Base-by-base conservation (phyloP, 129 eudicot species). In the Kitagawia praeruptora region DNA sequence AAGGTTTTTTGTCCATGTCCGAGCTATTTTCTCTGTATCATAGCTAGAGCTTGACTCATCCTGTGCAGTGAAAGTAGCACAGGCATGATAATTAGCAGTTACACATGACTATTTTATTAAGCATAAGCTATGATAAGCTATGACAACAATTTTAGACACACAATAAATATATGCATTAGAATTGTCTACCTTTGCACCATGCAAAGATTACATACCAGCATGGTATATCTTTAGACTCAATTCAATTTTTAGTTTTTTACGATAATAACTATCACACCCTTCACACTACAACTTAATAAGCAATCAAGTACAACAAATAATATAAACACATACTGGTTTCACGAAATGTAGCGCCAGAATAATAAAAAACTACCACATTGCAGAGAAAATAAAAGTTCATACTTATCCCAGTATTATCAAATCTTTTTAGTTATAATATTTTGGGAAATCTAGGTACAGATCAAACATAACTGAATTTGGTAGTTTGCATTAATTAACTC, bases 61-160 rank as follows among this genome's bases (percentile, higher is more conserved):
- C 86, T 84, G 78, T 48, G 76, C 69, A 74, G 56, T 13, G 38
- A 48, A 69, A 51, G 42, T 37, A 13, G 15, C 41, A 77, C 23
- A 4, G 27, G 2, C 58, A 63, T 66, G 73, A 63, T 23, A 34
- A 27, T 16, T 53, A 66, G 39, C 79, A 58, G 10, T 61, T 61
- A 25, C 16, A 12, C 16, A 31, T 31, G 10, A 14, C 73, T 66
- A 19, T 66, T 25, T 0, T 67, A 31, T 49, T 5, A 44, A 45
- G 74, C 13, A 75, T 37, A 58, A 27, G 18, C 11, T 2, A 64
- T 58, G 42, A 34, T 34, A 34, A 34, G 37, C 37, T 34, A 1
- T 1, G 51, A 5, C 40, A 31, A 16, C 15, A 40, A 40, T 28
- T 18, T 15, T 66, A 28, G 67, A 61, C 73, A 67, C 37, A 70